Conservation (phyloP, 192 early-diverging fungal species). For the Coemansia sp. region DNA sequence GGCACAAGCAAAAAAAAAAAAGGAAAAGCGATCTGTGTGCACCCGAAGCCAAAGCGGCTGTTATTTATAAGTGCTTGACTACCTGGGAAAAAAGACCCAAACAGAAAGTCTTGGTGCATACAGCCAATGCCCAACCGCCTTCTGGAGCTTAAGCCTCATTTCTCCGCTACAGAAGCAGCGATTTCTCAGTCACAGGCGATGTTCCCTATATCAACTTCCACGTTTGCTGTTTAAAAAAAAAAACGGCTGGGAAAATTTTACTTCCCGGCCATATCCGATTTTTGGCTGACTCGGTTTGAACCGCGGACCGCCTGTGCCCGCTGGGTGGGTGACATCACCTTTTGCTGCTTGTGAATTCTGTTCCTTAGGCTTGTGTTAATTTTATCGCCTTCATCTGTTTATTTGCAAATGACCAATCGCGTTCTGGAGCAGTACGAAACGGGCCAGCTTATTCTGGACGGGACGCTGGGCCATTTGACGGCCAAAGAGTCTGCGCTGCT, state of each 20-base stretch:
- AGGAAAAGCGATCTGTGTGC: neutral
- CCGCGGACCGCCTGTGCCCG: no score
- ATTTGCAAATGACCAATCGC: constrained; percentile 19
- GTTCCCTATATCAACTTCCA: neutral
- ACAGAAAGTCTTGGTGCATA: neutral
- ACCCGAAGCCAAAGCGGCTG: no score
- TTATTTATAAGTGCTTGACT: no score
- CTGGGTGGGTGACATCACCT: no score
- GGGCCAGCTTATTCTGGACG: constrained; percentile 41
- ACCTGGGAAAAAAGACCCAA: no score
- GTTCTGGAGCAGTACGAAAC: constrained; percentile 44
- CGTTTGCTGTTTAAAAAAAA: neutral
- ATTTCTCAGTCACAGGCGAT: no score
- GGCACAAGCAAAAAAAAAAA: constrained; percentile 1
- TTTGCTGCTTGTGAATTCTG: no score
- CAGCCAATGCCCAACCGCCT: constrained; percentile 14
- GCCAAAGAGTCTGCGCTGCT: constrained; percentile 44
- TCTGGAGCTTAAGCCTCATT: constrained; percentile 4
- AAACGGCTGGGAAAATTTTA: no score
- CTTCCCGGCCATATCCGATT: no score
- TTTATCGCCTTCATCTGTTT: neutral
- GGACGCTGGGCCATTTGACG: constrained; percentile 54
- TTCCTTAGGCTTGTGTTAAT: constrained; percentile 1
- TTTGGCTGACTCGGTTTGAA: no score
- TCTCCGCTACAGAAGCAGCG: neutral